Evolutionary conservation across 164 flowering plant species (phyloP), one percentile per base, ranked within the genome.

Genomic region (Litsea cubeba): DNA sequence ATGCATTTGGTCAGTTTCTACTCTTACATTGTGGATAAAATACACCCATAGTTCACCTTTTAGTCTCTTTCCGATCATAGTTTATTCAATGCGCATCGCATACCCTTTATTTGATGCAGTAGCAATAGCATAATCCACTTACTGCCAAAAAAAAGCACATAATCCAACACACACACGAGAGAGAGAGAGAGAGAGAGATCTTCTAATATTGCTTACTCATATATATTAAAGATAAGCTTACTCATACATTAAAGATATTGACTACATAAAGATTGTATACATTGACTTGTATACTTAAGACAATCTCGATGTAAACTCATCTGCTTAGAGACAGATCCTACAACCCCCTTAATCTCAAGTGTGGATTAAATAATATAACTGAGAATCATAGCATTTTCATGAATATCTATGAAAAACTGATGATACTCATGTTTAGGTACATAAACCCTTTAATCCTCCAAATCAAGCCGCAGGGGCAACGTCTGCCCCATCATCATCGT

Each of bases 381-480:
- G 60, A 54, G 12, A 54, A 54, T 54, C 66, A 12, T 63, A 24
- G 6, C 66, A 25, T 63, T 63, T 22, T 54, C 28, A 63, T 25
- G 66, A n/a, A 22, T 63, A 63, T 63, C 25, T 22, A 63, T 23
- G 66, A 63, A 63, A 63, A 10, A 23, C 66, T 63, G 6, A 25
- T 63, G 11, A 63, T 12, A 63, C 28, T 25, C 12, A 24, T 63
- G 66, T 25, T 63, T 63, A 63, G 66, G 12, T 23, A 63, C 15
- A 63, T 23, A 12, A 14, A 25, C 12, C 14, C 66, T 63, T 25
- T 24, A 63, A 24, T 63, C n/a, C 20, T 15, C 60, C 60, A 17
- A 15, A 57, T 67, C 74, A 79, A 69, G 82, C 82, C 1, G 82
- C 82, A 0, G 82, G 82, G 5, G 82, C 82, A 18, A 79, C 76